Evolutionary conservation across 129 eudicot species (phyloP), one percentile per base, ranked within the genome.

Genomic region (Lonicera japonica): DNA sequence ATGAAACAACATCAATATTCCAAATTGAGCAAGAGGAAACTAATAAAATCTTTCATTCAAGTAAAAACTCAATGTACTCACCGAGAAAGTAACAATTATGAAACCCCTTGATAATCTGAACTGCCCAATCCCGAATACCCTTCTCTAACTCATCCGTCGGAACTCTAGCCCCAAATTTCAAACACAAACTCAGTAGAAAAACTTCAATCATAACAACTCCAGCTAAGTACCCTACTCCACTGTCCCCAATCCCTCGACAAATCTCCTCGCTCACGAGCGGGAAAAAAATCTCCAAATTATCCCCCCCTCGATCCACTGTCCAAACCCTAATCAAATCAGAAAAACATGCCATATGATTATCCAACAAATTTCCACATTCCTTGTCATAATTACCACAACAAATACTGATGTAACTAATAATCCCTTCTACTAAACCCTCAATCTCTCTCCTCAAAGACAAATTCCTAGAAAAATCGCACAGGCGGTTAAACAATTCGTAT

Each of bases 151-250:
- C 75, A 54, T 59, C 46, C 41, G 8, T 34, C n/a, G 51, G 25
- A 18, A 52, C 59, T 73, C 40, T 17, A 16, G 25, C 36, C 18
- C 45, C 50, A 61, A 70, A 40, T 51, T 70, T 79, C 77, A 74
- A 54, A 59, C 76, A 76, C 72, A 86, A 46, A 47, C 76, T 72
- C 67, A 85, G 67, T 56, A 77, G 75, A 66, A 80, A 77, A 8
- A 54, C 54, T 63, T 84, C 81, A 24, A 53, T 60, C 83, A 82
- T 81, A 54, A 82, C 86, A 45, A 70, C 36, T 40, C 81, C 94
- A 53, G 86, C 83, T 36, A 86, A 69, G 64, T 45, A 54, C n/a
- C 73, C 68, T 79, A 76, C 70, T 53, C 77, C 82, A 69, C 71
- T 25, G 5, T 73, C 68, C 54, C 53, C 72, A 29, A 79, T 41